These are phyloP conservation scores for Peronospora destructor DNA, from an alignment of 352 stramenopile genomes.

Conservation along the genomic window DNA sequence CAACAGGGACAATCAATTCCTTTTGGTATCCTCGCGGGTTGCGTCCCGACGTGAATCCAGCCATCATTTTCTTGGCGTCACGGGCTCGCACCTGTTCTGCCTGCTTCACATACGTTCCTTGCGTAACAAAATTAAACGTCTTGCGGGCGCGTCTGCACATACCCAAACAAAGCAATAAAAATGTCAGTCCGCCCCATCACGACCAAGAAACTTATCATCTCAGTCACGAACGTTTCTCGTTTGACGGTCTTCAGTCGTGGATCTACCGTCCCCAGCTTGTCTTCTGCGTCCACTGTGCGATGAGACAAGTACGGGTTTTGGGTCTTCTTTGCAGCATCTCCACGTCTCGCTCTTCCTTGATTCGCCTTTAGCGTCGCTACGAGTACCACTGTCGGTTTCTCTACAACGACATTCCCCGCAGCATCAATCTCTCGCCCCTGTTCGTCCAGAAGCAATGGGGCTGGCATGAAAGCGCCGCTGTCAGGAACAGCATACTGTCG, in stretches of 20 bases:
- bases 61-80: slow-evolving; percentile 84
- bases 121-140: slow-evolving; percentile 76
- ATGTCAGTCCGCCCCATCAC: slow-evolving; percentile 9
- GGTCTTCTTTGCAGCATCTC: slow-evolving; percentile 24
- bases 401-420: slow-evolving; percentile 58
- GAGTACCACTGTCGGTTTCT: slow-evolving; percentile 30
- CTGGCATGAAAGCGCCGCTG: slow-evolving; percentile 52
- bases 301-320: slow-evolving; percentile 79
- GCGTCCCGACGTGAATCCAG: slow-evolving; percentile 76
- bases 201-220: slow-evolving; percentile 8
- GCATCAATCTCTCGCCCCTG: slow-evolving; percentile 75
- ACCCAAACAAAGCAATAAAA: slow-evolving; percentile 7
- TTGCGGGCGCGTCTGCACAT: slow-evolving; percentile 59
- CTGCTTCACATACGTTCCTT: slow-evolving; percentile 84
- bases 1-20: slow-evolving; percentile 61
- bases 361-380: slow-evolving; percentile 56
- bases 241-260: slow-evolving; percentile 71
- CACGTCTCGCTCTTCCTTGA: slow-evolving; percentile 23
- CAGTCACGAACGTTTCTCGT: slow-evolving; percentile 61
- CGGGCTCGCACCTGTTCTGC: slow-evolving; percentile 71
- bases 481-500: background rate
- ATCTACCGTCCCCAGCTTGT: slow-evolving; percentile 63
- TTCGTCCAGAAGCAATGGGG: slow-evolving; percentile 67
- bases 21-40: slow-evolving; percentile 83
- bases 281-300: slow-evolving; percentile 62